Base-by-base conservation (phyloP, 768 basidiomycete genomes). In the Podaxis sp. region DNA sequence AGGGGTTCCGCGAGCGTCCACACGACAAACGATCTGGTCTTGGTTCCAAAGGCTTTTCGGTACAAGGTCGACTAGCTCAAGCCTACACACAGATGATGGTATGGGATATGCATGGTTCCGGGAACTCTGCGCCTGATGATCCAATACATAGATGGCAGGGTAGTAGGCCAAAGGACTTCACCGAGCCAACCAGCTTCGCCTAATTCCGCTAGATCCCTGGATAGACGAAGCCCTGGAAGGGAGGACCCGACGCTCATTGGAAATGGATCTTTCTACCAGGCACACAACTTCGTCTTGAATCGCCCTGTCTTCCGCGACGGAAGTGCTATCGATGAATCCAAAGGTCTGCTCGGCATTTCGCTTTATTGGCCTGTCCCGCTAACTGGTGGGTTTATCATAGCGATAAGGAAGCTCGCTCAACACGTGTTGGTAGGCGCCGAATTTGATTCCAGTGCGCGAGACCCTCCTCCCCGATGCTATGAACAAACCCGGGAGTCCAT, bases 381-480 rank as follows among this genome's bases (percentile, higher is more conserved):
- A 24, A 24, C 7, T 19, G 11, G 4, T 9, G n/a, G 22, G 12
- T 26, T 51, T 6, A n/a, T 22, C 12, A 8, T 22, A 51, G 48
- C 13, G 22, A 51, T 51, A 11, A 22, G 22, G 11, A 51, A n/a
- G 12, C 48, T 51, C 48, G 24, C 48, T 4, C 48, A 51, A 51
- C n/a, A 51, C 22, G 48, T 51, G 4, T 8, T 51, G 4, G 12
- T 24, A 9, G 48, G 48, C 22, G n/a, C 48, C 11, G 48, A 51
- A 22, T 58, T 67, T 8, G 63, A 71, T 53, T 67, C 68, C 9
- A 46, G 55, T 1, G 69, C 65, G 28, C 68, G 68, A 12, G 61
- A 55, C 22, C 59, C 63, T n/a, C 64, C 67, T 17, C 66, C 69
- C 2, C 59, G 53, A 39, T 72, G 71, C 52, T 64, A 68, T 38